Evolutionary conservation across 192 early-diverging fungal species (phyloP).

Genomic region (Chytriomyces confervae): DNA sequence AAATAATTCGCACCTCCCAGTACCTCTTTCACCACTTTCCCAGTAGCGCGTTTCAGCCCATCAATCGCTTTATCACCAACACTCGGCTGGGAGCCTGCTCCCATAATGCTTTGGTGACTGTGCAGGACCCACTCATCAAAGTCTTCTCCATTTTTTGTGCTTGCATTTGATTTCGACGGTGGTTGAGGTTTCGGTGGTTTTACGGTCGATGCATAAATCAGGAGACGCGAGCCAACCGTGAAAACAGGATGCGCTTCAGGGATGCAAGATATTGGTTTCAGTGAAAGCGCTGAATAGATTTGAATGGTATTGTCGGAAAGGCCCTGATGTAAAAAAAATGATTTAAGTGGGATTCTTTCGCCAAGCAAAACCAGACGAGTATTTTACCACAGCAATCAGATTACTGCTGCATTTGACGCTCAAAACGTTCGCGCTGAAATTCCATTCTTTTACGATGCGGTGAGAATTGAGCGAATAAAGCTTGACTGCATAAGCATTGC

Average conservation of each 20-base stretch:
- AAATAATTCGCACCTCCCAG: conserved; percentile 77
- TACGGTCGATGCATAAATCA: conserved; percentile 73
- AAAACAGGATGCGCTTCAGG: conserved; percentile 66
- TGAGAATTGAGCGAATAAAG: conserved; percentile 68
- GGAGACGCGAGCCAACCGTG: conserved; percentile 66
- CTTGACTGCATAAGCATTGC: conserved; percentile 32
- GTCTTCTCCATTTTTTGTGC: not conserved
- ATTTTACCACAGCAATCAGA: conserved; percentile 68
- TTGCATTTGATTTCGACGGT: conserved; percentile 19
- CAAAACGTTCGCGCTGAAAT: conserved; percentile 50
- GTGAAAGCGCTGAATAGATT: conserved; percentile 56
- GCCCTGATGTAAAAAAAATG: conserved; percentile 39
- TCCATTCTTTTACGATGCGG: conserved; percentile 54
- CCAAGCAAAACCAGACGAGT: not conserved
- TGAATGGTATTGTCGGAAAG: conserved; percentile 40
- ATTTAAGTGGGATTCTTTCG: not conserved
- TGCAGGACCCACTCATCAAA: not conserved
- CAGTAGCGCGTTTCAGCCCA: conserved; percentile 59
- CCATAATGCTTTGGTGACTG: not conserved
- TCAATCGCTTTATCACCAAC: conserved; percentile 20
- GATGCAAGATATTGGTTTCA: conserved; percentile 48
- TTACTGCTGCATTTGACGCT: conserved; percentile 64
- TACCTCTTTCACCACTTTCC: conserved; percentile 81
- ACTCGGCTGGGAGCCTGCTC: not conserved
- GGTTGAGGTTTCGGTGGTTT: conserved; percentile 35